These are phyloP conservation scores for Daldinia vernicosa DNA, from an alignment of 495 filamentous ascomycete species.

Conservation along the genomic window DNA sequence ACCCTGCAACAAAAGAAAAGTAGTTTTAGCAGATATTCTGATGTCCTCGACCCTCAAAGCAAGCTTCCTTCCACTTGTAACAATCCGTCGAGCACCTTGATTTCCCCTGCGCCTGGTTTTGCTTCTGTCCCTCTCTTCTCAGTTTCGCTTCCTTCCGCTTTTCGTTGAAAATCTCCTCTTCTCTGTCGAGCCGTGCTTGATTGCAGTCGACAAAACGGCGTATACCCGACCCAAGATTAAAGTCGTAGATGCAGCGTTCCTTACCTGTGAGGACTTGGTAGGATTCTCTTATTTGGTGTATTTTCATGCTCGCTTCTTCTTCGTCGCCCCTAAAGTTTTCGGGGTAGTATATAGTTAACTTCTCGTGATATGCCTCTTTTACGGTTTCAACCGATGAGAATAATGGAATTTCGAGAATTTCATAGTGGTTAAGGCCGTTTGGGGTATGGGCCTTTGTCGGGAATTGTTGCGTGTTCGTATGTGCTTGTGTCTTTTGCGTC, in stretches of 20 bases:
- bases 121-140: background rate
- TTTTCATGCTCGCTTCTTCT: background rate
- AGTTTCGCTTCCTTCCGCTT: conserved; percentile 26
- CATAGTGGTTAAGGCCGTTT: background rate
- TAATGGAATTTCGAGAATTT: background rate
- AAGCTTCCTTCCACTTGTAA: no score
- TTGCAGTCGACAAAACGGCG: background rate
- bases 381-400: background rate
- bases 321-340: background rate
- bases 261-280: background rate
- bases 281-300: background rate
- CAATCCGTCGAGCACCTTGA: no score
- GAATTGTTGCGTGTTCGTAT: background rate
- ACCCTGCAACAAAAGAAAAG: no score
- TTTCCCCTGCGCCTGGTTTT: no score
- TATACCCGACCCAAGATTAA: background rate
- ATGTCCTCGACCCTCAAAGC: no score
- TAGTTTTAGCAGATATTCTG: no score
- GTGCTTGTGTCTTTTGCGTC: no score
- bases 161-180: background rate
- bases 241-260: conserved; percentile 14
- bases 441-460: background rate
- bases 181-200: background rate
- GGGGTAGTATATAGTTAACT: background rate
- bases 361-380: background rate